These are phyloP conservation scores for Ophiostoma populinum DNA, from an alignment of 2,329 filamentous ascomycete genomes.

Conservation along the genomic window DNA sequence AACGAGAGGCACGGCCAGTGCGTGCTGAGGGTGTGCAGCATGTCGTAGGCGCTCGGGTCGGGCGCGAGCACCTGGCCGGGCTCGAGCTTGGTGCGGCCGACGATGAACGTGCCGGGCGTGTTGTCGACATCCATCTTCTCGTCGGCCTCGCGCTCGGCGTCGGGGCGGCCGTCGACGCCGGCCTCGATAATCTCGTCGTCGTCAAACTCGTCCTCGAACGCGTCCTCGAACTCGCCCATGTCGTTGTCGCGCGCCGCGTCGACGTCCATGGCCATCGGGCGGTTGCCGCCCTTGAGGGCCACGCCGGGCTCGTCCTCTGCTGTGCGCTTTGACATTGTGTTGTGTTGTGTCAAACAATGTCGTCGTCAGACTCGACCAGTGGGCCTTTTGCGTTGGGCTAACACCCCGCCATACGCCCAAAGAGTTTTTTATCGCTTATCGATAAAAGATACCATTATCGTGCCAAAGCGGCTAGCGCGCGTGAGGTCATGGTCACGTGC, in stretches of 20 bases:
- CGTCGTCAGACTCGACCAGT: too few species aligned
- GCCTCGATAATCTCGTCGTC: slow-evolving; percentile 86
- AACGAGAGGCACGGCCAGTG: slow-evolving; percentile 97
- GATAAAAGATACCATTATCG: too few species aligned
- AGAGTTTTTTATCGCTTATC: too few species aligned
- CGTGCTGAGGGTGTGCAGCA: slow-evolving; percentile 87
- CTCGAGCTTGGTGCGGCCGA: slow-evolving; percentile 79
- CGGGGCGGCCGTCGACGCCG: slow-evolving; percentile 79
- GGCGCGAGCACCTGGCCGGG: slow-evolving; percentile 81
- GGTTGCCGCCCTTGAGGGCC: slow-evolving; percentile 42
- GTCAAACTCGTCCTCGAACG: slow-evolving; percentile 80
- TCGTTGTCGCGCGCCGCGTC: too few species aligned
- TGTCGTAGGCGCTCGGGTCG: slow-evolving; percentile 88
- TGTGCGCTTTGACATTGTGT: slow-evolving; percentile 12
- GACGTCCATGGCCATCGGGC: slow-evolving; percentile 51
- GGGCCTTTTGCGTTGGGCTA: too few species aligned
- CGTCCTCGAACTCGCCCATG: slow-evolving; percentile 81
- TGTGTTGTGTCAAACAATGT: not conserved
- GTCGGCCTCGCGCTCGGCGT: slow-evolving; percentile 82
- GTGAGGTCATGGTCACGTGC: too few species aligned
- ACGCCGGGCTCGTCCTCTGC: slow-evolving; percentile 10
- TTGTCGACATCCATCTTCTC: slow-evolving; percentile 83
- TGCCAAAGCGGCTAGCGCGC: too few species aligned
- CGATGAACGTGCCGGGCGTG: slow-evolving; percentile 74
- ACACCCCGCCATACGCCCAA: too few species aligned